Evolutionary conservation across 2,329 filamentous ascomycete species (phyloP), one percentile per base, ranked within the genome.

Genomic region (Aspergillus sp.): DNA sequence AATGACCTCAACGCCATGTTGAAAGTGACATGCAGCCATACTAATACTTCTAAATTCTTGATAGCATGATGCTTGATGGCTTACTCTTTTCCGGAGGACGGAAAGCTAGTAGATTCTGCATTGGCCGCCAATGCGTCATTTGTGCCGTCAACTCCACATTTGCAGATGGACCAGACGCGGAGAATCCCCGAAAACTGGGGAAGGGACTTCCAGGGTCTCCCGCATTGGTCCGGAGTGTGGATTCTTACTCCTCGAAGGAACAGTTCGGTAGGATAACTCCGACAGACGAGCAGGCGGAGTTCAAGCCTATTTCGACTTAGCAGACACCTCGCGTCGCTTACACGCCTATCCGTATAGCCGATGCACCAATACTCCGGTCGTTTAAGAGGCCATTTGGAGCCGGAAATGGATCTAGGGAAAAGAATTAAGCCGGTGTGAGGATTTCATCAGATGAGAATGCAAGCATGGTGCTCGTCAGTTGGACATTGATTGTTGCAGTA

Each of bases 261-360:
- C 9, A 15, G 19, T 4, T 17, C 23, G 12, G 45, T 48, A 23
- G 21, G 13, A 28, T n/a, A 4, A 30, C 7, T 49, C 21, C 15
- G 13, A 30, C 47, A 49, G 23, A 49, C 25, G 25, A 30, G 23
- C 23, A 32, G 23, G 23, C 47, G 47, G 47, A 49, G 47, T 49
- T 49, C 47, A 49, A 49, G 47, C 47, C 47, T 49, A 49, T 49
- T 49, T 49, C 15, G 47, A 49, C 47, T 49, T 49, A 49, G 47
- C 15, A 49, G 47, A 49, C 6, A 30, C 15, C 15, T 21, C 25
- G 23, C 12, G 9, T 28, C 25, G 23, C 32, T 36, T 36, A 12
- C 17, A 21, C 17, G 8, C 19, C 8, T 23, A 10, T 8, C 39
- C 39, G 39, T 15, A 43, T 43, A 17, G 10, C 41, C 41, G 39